Evolutionary conservation across 2,329 filamentous ascomycete genomes (phyloP).

Genomic region (Colletotrichum incanum): DNA sequence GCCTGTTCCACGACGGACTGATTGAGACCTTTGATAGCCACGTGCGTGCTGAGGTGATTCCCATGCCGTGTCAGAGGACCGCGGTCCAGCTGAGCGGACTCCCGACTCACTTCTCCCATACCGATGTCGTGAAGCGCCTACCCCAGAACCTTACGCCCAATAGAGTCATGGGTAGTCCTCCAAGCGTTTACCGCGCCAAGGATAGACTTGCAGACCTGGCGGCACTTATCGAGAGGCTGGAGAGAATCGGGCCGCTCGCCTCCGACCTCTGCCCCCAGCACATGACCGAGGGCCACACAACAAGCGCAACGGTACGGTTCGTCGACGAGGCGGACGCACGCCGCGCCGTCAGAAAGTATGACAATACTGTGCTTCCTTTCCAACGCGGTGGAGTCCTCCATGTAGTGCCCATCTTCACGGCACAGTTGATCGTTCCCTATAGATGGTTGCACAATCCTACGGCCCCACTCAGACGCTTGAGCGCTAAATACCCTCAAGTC

Average conservation of each 20-base stretch:
- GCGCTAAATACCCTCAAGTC: not conserved
- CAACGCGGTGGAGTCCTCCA: not conserved
- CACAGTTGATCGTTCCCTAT: not conserved
- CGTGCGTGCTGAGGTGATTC: rapidly evolving
- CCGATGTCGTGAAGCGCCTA: not conserved
- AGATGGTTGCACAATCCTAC: not conserved
- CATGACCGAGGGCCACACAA: not conserved
- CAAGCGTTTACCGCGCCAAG: not conserved
- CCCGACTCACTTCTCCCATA: not conserved
- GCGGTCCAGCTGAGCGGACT: not conserved
- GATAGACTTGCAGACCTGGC: not conserved
- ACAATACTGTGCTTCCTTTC: not conserved
- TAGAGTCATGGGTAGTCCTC: rapidly evolving
- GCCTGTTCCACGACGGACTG: too few species aligned
- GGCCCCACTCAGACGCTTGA: not conserved
- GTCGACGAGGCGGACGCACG: not conserved
- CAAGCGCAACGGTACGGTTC: not conserved
- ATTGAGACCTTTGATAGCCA: too few species aligned
- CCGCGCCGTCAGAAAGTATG: not conserved
- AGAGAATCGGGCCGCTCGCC: not conserved
- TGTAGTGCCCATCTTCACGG: not conserved
- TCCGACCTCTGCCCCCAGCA: not conserved
- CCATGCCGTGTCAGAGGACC: too few species aligned
- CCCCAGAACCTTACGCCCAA: not conserved
- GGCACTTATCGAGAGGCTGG: not conserved